Evolutionary conservation across 2,329 filamentous ascomycete genomes (phyloP).

Genomic region (Aspergillus flavus): DNA sequence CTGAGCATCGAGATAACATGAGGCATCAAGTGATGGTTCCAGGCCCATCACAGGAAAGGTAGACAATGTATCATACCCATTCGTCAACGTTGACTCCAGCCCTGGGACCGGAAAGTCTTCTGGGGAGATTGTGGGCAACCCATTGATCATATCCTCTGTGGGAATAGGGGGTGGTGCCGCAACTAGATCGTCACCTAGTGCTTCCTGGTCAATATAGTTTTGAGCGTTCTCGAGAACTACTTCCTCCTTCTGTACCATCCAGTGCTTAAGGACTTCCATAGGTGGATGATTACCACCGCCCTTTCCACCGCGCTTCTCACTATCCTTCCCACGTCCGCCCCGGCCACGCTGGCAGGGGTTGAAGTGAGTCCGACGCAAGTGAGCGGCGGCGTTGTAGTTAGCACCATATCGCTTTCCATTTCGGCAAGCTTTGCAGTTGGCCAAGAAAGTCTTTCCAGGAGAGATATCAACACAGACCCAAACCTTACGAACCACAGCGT

Average conservation of each 20-base stretch:
- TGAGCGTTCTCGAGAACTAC: slow-evolving; percentile 40
- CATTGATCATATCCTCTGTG: slow-evolving; percentile 18
- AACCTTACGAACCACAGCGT: slow-evolving; percentile 61
- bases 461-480: slow-evolving; percentile 66
- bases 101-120: slow-evolving; percentile 23
- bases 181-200: slow-evolving; percentile 23
- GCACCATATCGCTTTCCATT: slow-evolving; percentile 79
- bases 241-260: slow-evolving; percentile 62
- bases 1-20: slow-evolving; percentile 37
- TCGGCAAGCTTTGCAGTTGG: slow-evolving; percentile 81
- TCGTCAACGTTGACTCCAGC: slow-evolving; percentile 31
- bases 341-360: slow-evolving; percentile 62
- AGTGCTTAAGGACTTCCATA: slow-evolving; percentile 63
- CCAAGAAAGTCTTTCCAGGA: slow-evolving; percentile 65
- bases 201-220: slow-evolving; percentile 28
- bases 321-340: slow-evolving; percentile 60
- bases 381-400: slow-evolving; percentile 93
- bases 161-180: slow-evolving; percentile 13
- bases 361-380: slow-evolving; percentile 87
- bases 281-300: slow-evolving; percentile 63
- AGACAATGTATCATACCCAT: slow-evolving; percentile 34
- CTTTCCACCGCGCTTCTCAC: slow-evolving; percentile 63
- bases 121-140: slow-evolving; percentile 17
- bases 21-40: slow-evolving; percentile 34
- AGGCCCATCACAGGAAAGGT: slow-evolving; percentile 31